phyloP scores from a whole-genome alignment of 108 stramenopile species.

The Cylindrotheca closterium region DNA sequence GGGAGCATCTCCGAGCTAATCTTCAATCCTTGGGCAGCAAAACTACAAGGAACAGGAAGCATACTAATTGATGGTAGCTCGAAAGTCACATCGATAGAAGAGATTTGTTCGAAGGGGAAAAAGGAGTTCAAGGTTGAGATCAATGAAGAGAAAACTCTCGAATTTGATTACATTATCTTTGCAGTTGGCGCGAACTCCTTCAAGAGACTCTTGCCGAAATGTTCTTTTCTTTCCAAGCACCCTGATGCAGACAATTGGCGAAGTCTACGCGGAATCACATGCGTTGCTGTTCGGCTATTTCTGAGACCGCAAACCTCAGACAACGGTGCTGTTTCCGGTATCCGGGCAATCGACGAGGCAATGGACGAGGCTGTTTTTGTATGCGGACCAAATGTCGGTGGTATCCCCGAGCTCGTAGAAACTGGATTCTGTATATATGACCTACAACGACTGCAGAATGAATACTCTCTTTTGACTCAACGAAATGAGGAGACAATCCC shows the following conservation, averaged over 20 bases:
- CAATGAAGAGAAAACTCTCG: conserved; percentile 34
- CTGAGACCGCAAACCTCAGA: conserved; percentile 33
- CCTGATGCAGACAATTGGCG: conserved; percentile 47
- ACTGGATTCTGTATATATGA: conserved; percentile 88
- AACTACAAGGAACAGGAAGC: conserved; percentile 39
- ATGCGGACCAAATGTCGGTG: conserved; percentile 68
- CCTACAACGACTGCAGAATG: conserved; percentile 73
- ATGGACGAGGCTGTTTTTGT: conserved; percentile 85
- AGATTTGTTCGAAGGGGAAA: neutral
- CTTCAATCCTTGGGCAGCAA: conserved; percentile 71
- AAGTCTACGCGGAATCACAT: conserved; percentile 76
- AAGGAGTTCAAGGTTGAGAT: conserved; percentile 6
- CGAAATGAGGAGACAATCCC: conserved; percentile 1
- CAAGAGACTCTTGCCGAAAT: conserved; percentile 39
- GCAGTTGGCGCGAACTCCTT: conserved; percentile 73
- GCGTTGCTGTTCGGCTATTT: conserved; percentile 77
- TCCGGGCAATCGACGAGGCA: conserved; percentile 40
- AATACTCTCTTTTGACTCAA: conserved; percentile 19
- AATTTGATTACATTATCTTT: conserved; percentile 74
- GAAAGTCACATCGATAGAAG: conserved; percentile 55
- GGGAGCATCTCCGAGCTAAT: conserved; percentile 72
- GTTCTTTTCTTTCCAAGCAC: conserved; percentile 46
- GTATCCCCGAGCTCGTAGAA: conserved; percentile 58
- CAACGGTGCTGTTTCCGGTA: conserved; percentile 31
- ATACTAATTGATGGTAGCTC: conserved; percentile 55